Conservation (phyloP, 2,329 filamentous ascomycete genomes). For the Cryoendolithus antarcticus region DNA sequence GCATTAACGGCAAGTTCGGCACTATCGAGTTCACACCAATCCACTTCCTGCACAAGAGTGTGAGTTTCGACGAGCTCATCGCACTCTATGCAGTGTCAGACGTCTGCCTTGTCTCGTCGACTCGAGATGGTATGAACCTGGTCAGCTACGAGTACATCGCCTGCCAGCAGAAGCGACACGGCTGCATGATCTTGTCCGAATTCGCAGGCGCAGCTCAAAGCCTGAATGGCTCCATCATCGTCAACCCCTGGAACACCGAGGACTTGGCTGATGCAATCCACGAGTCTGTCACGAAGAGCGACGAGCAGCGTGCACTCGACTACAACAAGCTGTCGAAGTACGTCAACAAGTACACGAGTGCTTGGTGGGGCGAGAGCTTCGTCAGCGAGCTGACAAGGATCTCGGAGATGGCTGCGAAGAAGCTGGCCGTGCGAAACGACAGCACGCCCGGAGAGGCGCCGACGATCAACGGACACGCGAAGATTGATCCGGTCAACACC, state of each 20-base stretch:
- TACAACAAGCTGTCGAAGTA: slow-evolving; percentile 89
- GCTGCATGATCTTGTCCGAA: slow-evolving; percentile 88
- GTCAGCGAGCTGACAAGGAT: slow-evolving; percentile 65
- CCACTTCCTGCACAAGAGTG: slow-evolving; percentile 94
- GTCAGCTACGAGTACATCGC: slow-evolving; percentile 98
- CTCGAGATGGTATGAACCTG: slow-evolving; percentile 97
- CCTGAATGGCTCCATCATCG: slow-evolving; percentile 81
- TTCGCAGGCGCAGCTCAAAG: slow-evolving; percentile 94
- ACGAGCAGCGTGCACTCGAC: slow-evolving; percentile 74
- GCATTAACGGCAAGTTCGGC: slow-evolving; percentile 94
- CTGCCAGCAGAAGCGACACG: slow-evolving; percentile 78
- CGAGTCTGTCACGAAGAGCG: slow-evolving; percentile 91
- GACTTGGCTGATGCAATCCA: slow-evolving; percentile 87
- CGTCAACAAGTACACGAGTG: slow-evolving; percentile 91
- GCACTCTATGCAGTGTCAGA: slow-evolving; percentile 88
- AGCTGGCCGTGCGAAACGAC: slow-evolving; percentile 28
- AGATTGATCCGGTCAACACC: too few relatives aligned
- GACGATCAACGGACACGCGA: slow-evolving; percentile 4
- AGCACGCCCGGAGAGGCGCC: slow-evolving; percentile 4
- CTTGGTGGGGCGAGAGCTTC: slow-evolving; percentile 93
- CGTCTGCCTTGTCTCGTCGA: slow-evolving; percentile 83
- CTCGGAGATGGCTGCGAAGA: slow-evolving; percentile 39
- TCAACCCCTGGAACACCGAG: slow-evolving; percentile 98
- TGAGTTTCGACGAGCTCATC: slow-evolving; percentile 87
- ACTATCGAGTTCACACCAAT: slow-evolving; percentile 98